These are phyloP conservation scores for Sisymbrium irio DNA, from an alignment of 345 rosid species.

Conservation along the genomic window DNA sequence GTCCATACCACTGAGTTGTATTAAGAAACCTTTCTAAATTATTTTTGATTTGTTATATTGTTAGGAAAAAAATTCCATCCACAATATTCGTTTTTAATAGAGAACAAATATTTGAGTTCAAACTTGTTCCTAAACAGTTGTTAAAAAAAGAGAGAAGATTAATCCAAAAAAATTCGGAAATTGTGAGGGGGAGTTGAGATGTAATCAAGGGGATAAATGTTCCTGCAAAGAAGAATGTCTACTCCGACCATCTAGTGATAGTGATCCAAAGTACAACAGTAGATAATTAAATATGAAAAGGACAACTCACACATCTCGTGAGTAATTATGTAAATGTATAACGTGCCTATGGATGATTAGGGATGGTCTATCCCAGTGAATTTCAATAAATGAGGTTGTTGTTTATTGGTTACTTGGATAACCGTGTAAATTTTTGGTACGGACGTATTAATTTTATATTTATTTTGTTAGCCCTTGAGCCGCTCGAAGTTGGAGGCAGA, in stretches of 20 bases:
- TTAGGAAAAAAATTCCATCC: too few species aligned
- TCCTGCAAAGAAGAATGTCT: constrained; percentile 17
- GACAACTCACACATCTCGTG: constrained; percentile 3
- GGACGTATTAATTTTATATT: not conserved
- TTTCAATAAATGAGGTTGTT: constrained; percentile 18
- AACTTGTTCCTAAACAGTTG: not conserved
- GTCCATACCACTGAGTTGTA: too few species aligned
- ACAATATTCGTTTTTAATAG: not conserved
- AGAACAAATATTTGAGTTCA: not conserved
- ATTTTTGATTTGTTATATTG: too few species aligned
- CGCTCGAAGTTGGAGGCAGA: not conserved
- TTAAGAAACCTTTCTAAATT: too few species aligned
- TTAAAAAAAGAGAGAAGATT: not conserved
- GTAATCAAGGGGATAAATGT: not conserved
- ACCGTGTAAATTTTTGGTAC: not conserved
- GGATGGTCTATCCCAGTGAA: constrained; percentile 10
- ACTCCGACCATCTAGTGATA: not conserved
- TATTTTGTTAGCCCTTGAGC: not conserved
- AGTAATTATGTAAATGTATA: not conserved
- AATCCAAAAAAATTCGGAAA: not conserved
- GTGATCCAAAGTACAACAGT: not conserved
- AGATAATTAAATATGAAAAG: constrained; percentile 7
- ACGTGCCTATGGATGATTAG: constrained; percentile 26
- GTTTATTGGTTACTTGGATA: not conserved
- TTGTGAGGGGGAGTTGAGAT: not conserved